These are phyloP conservation scores for Zygosaccharomyces bisporus DNA, from an alignment of 805 yeast species.

Conservation along the genomic window DNA sequence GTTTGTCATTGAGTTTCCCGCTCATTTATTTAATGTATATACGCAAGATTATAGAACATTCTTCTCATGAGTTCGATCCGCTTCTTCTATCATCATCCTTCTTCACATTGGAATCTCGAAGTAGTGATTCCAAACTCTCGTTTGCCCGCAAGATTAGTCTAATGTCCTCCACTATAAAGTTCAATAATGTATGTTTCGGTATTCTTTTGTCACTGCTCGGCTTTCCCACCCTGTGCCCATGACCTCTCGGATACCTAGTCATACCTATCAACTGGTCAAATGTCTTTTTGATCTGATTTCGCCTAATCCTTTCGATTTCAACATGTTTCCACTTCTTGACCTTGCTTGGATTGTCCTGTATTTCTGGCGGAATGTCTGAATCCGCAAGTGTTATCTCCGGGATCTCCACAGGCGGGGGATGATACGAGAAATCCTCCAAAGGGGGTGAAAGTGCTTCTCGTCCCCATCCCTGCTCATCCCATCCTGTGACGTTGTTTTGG, in stretches of 20 bases:
- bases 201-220: slow-evolving; percentile 25
- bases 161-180: slow-evolving; percentile 32
- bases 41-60: slow-evolving; percentile 4
- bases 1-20: neutral
- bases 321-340: slow-evolving; percentile 36
- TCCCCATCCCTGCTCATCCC: neutral
- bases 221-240: slow-evolving; percentile 10
- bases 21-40: neutral
- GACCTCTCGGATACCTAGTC: slow-evolving; percentile 23
- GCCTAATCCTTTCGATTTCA: slow-evolving; percentile 31
- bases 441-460: neutral
- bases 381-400: slow-evolving; percentile 29
- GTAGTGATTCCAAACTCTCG: slow-evolving; percentile 21
- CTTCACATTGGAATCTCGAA: slow-evolving; percentile 3
- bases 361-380: slow-evolving; percentile 22
- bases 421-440: slow-evolving; percentile 11
- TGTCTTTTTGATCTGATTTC: slow-evolving; percentile 29
- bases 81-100: slow-evolving; percentile 2
- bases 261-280: slow-evolving; percentile 29
- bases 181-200: slow-evolving; percentile 34
- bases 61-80: too few relatives aligned
- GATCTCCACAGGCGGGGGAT: slow-evolving; percentile 18
- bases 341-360: slow-evolving; percentile 19
- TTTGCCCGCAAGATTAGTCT: slow-evolving; percentile 29
- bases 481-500: slow-evolving; percentile 8